These are phyloP conservation scores for Pseudogymnoascus sp. DNA, from an alignment of 2,329 filamentous ascomycete genomes.

Conservation along the genomic window DNA sequence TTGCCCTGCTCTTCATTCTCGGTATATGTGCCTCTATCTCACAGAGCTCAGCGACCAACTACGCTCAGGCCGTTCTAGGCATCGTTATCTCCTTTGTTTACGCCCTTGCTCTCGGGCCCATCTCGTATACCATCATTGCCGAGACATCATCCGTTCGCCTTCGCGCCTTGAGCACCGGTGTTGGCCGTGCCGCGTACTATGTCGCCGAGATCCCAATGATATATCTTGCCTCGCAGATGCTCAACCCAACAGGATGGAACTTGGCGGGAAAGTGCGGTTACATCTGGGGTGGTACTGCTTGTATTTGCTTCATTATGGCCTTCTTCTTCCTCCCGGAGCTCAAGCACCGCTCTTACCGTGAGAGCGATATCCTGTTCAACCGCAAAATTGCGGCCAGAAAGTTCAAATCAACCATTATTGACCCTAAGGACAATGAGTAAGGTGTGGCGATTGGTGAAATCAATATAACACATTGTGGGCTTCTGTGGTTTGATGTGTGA, in stretches of 20 bases:
- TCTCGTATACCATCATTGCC: slow-evolving; percentile 25
- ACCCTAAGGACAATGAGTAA: slow-evolving; percentile 52
- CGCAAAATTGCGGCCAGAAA: slow-evolving; percentile 21
- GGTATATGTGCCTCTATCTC: slow-evolving; percentile 29
- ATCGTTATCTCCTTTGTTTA: slow-evolving; percentile 44
- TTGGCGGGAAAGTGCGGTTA: slow-evolving; percentile 32
- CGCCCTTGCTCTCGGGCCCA: slow-evolving; percentile 42
- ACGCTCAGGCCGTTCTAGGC: slow-evolving; percentile 40
- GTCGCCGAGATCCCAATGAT: slow-evolving; percentile 21
- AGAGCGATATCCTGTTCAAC: slow-evolving; percentile 37
- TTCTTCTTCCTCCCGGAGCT: slow-evolving; percentile 44
- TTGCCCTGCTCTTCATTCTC: slow-evolving; percentile 30
- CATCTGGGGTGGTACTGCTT: slow-evolving; percentile 47
- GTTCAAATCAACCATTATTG: slow-evolving; percentile 42
- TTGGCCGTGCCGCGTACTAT: slow-evolving; percentile 27
- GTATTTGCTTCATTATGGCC: slow-evolving; percentile 42
- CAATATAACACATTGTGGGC: background rate
- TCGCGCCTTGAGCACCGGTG: slow-evolving; percentile 21
- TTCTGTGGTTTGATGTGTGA: background rate
- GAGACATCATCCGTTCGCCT: slow-evolving; percentile 5
- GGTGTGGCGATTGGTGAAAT: background rate
- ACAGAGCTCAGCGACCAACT: slow-evolving; percentile 22
- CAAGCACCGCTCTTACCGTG: slow-evolving; percentile 39
- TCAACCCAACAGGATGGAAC: slow-evolving; percentile 33
- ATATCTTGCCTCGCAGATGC: slow-evolving; percentile 26